Evolutionary conservation across 2,329 filamentous ascomycete genomes (phyloP).

Genomic region (Penicillium sp.): DNA sequence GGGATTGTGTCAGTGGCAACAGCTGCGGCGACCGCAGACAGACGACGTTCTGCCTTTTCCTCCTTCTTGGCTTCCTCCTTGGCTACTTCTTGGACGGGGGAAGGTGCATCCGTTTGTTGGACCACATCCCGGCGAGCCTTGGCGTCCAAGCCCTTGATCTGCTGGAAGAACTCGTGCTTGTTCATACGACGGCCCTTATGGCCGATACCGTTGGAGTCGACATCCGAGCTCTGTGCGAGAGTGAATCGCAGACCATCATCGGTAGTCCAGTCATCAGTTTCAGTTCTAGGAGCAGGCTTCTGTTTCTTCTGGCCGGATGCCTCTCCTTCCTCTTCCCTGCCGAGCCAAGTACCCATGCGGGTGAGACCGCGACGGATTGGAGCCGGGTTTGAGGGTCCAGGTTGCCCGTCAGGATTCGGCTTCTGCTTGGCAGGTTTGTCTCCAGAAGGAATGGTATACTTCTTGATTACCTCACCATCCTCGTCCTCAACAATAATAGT

Average conservation of each 20-base stretch:
- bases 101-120: slow-evolving; percentile 43
- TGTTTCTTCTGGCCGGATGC: slow-evolving; percentile 29
- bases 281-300: slow-evolving; percentile 19
- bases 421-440: slow-evolving; percentile 31
- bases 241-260: slow-evolving; percentile 62
- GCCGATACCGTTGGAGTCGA: slow-evolving; percentile 34
- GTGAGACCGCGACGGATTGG: slow-evolving; percentile 53
- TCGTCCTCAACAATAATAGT: slow-evolving; percentile 71
- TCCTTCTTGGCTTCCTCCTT: slow-evolving; percentile 31
- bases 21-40: slow-evolving; percentile 19
- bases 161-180: slow-evolving; percentile 64
- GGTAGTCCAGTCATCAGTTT: slow-evolving; percentile 34
- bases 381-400: slow-evolving; percentile 32
- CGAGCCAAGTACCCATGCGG: slow-evolving; percentile 62
- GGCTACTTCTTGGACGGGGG: slow-evolving; percentile 40
- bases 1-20: slow-evolving; percentile 14
- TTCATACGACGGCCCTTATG: slow-evolving; percentile 61
- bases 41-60: slow-evolving; percentile 25
- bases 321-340: slow-evolving; percentile 36
- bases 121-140: slow-evolving; percentile 54
- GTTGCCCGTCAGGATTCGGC: slow-evolving; percentile 13
- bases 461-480: slow-evolving; percentile 68
- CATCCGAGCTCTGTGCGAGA: slow-evolving; percentile 49
- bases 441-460: slow-evolving; percentile 61
- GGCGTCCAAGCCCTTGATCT: slow-evolving; percentile 61